These are phyloP conservation scores for Mentha longifolia DNA, from an alignment of 257 asterid species.

Conservation along the genomic window DNA sequence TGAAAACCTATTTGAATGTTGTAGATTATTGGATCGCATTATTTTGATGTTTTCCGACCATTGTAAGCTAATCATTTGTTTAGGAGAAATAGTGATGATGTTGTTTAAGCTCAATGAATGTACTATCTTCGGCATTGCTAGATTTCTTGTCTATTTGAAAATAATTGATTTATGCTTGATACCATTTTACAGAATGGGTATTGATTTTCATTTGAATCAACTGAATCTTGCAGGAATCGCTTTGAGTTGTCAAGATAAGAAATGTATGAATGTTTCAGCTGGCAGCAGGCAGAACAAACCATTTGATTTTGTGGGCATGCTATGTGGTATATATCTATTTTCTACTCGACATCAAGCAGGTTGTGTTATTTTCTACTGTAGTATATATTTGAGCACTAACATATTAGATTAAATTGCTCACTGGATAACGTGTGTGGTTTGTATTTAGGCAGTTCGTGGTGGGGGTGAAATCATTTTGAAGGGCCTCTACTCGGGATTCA, in stretches of 20 bases:
- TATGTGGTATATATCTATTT: slow-evolving; percentile 47
- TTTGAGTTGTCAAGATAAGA: slow-evolving; percentile 32
- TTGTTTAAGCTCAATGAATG: slow-evolving; percentile 12
- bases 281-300: slow-evolving; percentile 43
- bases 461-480: slow-evolving; percentile 60
- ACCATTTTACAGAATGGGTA: not conserved
- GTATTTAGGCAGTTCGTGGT: slow-evolving; percentile 61
- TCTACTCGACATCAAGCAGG: slow-evolving; percentile 72
- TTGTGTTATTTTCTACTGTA: slow-evolving; percentile 29
- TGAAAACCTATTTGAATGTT: slow-evolving; percentile 5
- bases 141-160: not conserved
- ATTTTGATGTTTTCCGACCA: not conserved
- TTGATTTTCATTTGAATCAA: slow-evolving; percentile 10
- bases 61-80: not conserved
- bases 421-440: slow-evolving; percentile 34
- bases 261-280: slow-evolving; percentile 34
- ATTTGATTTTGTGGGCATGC: slow-evolving; percentile 46
- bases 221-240: slow-evolving; percentile 40
- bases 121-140: slow-evolving; percentile 16
- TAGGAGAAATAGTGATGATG: not conserved
- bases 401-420: slow-evolving; percentile 2
- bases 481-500: slow-evolving; percentile 71
- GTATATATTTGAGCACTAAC: not conserved
- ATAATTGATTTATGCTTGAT: slow-evolving; percentile 9
- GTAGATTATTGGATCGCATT: not conserved